Evolutionary conservation across 495 filamentous ascomycete genomes (phyloP), one percentile per base, ranked within the genome.

Genomic region (Aspergillus funiculosus): DNA sequence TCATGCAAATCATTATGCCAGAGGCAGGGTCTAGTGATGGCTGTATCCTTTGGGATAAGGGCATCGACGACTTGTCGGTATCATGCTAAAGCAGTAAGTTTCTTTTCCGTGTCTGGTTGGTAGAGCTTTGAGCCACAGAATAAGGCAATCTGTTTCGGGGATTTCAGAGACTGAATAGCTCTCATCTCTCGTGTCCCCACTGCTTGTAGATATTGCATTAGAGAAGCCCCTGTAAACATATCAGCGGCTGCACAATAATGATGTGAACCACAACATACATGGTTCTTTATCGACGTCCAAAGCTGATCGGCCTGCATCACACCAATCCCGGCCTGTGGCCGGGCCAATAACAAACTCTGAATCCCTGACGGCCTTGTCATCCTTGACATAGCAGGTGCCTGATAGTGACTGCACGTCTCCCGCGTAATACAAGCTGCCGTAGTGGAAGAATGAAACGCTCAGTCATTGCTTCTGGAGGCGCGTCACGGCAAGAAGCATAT

Each of bases 1-100:
- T 56, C 53, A 39, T 70, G 61, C 19, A 73, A 47, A 54, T 73
- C 68, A 46, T 56, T 39, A 46, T 73, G 68, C 64, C 64, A 70
- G 43, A 70, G 50, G 46, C 30, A 51, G 7, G 65, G 59, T 5
- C 18, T 59, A 44, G 50, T 50, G 43, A 64, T 61, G 17, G 53
- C 42, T 32, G 34, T 28, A 27, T 59, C 52, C n/a, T 43, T 49
- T 43, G 61, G 60, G 13, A 61, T 49, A 34, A 67, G 51, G 31
- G 47, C 46, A 42, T 59, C 47, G 19, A 63, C 29, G 15, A 67
- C 31, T 44, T 54, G 48, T 45, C 39, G 54, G 43, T 64, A 64
- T 31, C 50, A 55, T 42, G 47, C 29, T 42, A 60, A 45, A 40
- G 60, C 62, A 44, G 49, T 53, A 22, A 59, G 24, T 34, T 67